Conservation (phyloP, 768 basidiomycete species). For the Steccherinum ochraceum region DNA sequence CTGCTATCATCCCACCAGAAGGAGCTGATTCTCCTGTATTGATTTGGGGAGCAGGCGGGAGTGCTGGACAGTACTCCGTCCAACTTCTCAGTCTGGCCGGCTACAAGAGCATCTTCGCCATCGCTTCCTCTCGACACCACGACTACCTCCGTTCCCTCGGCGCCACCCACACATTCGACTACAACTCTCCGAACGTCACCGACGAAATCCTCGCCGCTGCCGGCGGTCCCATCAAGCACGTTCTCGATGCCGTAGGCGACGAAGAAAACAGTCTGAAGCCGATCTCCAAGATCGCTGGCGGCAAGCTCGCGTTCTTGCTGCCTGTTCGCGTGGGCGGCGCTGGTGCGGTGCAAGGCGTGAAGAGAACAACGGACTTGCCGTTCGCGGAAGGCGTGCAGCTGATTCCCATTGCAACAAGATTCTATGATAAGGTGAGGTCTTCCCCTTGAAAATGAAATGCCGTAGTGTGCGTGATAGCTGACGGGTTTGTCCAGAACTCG, state of each 20-base stretch:
- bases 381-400: not conserved
- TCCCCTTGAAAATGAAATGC: not conserved
- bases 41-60: slow-evolving; percentile 6
- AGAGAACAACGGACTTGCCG: not conserved
- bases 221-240: not conserved
- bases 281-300: not conserved
- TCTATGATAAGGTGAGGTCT: not conserved
- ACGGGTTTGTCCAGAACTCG: not conserved
- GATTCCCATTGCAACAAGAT: not conserved
- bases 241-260: slow-evolving; percentile 1
- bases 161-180: slow-evolving; percentile 3
- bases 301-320: not conserved
- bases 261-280: not conserved
- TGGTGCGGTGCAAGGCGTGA: slow-evolving; percentile 2
- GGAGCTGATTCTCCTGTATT: not conserved
- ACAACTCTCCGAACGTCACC: not conserved
- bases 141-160: slow-evolving; percentile 4
- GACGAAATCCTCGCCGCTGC: not conserved
- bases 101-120: slow-evolving; percentile 3
- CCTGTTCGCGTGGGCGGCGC: slow-evolving; percentile 3
- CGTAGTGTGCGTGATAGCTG: not conserved
- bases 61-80: slow-evolving; percentile 5
- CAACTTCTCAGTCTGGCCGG: slow-evolving; percentile 5
- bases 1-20: not conserved
- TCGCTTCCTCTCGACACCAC: slow-evolving; percentile 5